phyloP scores from a whole-genome alignment of 2,329 filamentous ascomycete species.

The Sordariomycetes sp. region DNA sequence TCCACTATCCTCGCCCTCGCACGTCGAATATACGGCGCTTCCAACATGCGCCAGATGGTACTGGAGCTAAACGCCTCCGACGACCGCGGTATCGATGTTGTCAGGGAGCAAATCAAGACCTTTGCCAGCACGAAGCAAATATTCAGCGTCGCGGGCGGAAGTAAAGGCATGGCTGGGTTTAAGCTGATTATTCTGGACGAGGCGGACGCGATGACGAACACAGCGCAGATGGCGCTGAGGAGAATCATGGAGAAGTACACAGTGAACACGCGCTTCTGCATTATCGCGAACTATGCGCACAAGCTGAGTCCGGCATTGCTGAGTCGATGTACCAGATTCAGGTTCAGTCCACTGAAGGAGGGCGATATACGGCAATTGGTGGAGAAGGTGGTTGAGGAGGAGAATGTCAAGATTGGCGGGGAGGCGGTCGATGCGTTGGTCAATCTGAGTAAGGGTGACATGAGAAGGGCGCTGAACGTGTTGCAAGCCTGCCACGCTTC shows the following conservation, averaged over 20 bases:
- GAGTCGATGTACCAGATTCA: constrained; percentile 87
- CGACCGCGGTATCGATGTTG: constrained; percentile 94
- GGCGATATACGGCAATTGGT: constrained; percentile 76
- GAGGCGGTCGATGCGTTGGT: constrained; percentile 81
- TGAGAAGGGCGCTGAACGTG: constrained; percentile 90
- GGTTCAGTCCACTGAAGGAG: constrained; percentile 90
- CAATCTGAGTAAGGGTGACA: constrained; percentile 84
- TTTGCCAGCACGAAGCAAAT: constrained; percentile 98
- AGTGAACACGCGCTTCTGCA: constrained; percentile 92
- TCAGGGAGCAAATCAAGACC: constrained; percentile 98
- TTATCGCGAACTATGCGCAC: constrained; percentile 98
- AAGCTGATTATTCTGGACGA: constrained; percentile 98
- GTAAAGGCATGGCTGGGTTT: constrained; percentile 58
- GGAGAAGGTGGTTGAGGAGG: constrained; percentile 81
- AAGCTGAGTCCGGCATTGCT: constrained; percentile 90
- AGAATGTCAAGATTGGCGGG: constrained; percentile 71
- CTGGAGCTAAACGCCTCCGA: constrained; percentile 96
- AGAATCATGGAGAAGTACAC: constrained; percentile 99
- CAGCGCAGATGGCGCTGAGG: constrained; percentile 92
- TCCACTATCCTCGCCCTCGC: constrained; percentile 92
- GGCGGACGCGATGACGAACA: constrained; percentile 99
- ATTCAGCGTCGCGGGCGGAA: constrained; percentile 57
- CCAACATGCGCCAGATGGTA: constrained; percentile 97
- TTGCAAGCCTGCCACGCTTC: constrained; percentile 94
- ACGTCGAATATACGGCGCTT: constrained; percentile 80